Evolutionary conservation across 2,329 filamentous ascomycete species (phyloP), one percentile per base, ranked within the genome.

Genomic region (Seiridium unicorne): DNA sequence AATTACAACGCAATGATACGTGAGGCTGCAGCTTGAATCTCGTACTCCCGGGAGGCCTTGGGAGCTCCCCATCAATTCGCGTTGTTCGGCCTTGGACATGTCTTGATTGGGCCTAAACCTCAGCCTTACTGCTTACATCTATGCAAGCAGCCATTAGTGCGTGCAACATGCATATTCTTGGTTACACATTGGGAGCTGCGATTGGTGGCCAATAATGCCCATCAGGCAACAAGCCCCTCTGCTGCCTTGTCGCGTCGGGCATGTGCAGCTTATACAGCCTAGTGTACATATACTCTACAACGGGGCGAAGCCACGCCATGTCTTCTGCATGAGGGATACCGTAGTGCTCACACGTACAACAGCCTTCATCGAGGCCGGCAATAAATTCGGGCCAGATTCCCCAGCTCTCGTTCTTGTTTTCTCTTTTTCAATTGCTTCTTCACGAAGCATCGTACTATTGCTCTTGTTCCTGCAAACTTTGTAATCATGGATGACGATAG

Each of bases 401-500:
- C 18, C 18, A 26, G 18, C 18, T 26, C 18, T 26, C 18, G 18
- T 26, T 26, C 18, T 26, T 26, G 18, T 26, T 26, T 26, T 26
- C 18, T 26, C 18, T 26, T 26, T 26, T 26, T 26, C 18, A 26
- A 26, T 26, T 26, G 18, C 18, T 26, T 26, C 18, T 26, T 26
- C 18, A 26, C 18, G 18, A 26, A 26, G 18, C 18, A 26, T 26
- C 18, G 18, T 26, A 26, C 18, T 26, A 26, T 26, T 26, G 2
- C 18, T 26, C 18, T 26, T 26, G 18, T 26, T 42, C 48, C 7
- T 42, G 38, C 38, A 13, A 8, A 42, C 13, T 42, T 42, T 13
- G 38, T 13, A 42, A 42, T 8, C 38, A 42, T 42, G 38, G 61
- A 63, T 13, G 67, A 70, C 55, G 73, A 73, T 31, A 63, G 60